Conservation (phyloP, 148 eudicot species). For the Rhododendron henanense region DNA sequence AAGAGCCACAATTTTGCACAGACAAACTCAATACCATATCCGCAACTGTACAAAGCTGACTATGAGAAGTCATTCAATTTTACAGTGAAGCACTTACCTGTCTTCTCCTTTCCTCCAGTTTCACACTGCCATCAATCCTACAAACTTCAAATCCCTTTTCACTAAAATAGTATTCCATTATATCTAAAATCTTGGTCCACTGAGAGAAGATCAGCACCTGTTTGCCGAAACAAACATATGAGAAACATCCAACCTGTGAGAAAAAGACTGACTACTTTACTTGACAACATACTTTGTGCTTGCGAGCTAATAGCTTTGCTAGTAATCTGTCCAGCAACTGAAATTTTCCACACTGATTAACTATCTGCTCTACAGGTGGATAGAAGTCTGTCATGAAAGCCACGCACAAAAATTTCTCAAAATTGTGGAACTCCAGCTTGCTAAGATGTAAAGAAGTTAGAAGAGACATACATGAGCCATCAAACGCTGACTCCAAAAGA, state of each 20-base stretch:
- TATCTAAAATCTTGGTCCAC: slow-evolving; percentile 87
- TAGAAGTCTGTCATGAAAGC: slow-evolving; percentile 48
- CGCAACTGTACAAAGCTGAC: background rate
- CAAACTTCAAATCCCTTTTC: slow-evolving; percentile 80
- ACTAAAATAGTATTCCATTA: slow-evolving; percentile 84
- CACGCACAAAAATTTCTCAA: slow-evolving; percentile 6
- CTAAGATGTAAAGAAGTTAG: background rate
- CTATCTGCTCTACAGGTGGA: slow-evolving; percentile 88
- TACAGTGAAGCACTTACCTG: slow-evolving; percentile 44
- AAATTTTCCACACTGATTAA: slow-evolving; percentile 90
- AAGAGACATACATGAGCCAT: slow-evolving; percentile 69
- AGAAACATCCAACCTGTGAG: background rate
- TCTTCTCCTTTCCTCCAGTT: slow-evolving; percentile 71
- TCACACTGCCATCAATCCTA: slow-evolving; percentile 92
- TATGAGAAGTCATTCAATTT: background rate
- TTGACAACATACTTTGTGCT: slow-evolving; percentile 64
- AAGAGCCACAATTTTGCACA: background rate
- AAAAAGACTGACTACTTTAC: background rate
- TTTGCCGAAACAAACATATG: slow-evolving; percentile 2
- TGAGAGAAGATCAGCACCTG: slow-evolving; percentile 96
- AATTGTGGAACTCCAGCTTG: background rate
- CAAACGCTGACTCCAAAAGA: slow-evolving; percentile 75
- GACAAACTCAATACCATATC: background rate
- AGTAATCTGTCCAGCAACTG: slow-evolving; percentile 73
- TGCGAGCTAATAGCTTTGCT: slow-evolving; percentile 54